Conservation (phyloP, 2,329 filamentous ascomycete species). For the Fusarium sarcochroum region DNA sequence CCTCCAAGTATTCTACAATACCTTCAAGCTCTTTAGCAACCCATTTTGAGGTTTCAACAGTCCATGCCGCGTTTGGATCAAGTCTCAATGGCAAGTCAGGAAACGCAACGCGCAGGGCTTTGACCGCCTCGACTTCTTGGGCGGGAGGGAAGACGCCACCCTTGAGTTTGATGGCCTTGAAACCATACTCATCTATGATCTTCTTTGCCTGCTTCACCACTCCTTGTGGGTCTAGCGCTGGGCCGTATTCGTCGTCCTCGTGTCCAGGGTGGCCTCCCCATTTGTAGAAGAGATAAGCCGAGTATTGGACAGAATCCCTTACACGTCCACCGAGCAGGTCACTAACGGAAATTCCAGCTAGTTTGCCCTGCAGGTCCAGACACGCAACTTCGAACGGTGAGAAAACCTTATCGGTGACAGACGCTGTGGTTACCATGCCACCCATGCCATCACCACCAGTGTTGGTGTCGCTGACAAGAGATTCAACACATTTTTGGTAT, state of each 20-base stretch:
- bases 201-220: conserved; percentile 54
- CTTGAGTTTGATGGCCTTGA: conserved; percentile 61
- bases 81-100: conserved; percentile 55
- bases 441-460: conserved; percentile 72
- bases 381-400: conserved; percentile 60
- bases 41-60: conserved; percentile 56
- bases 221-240: conserved; percentile 54
- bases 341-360: conserved; percentile 56
- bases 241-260: conserved; percentile 57
- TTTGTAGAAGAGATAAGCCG: conserved; percentile 61
- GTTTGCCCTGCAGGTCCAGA: conserved; percentile 59
- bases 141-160: conserved; percentile 58
- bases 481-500: conserved; percentile 86
- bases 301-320: conserved; percentile 58
- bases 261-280: conserved; percentile 58
- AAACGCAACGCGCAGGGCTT: conserved; percentile 55
- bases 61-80: conserved; percentile 58
- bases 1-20: conserved; percentile 58
- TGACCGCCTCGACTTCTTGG: conserved; percentile 57
- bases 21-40: conserved; percentile 55
- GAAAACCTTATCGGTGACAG: conserved; percentile 58
- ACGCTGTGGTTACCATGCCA: conserved; percentile 59
- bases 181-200: conserved; percentile 59
- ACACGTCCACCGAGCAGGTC: conserved; percentile 58
- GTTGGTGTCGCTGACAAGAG: conserved; percentile 68